Evolutionary conservation across 2,329 filamentous ascomycete genomes (phyloP), one percentile per base, ranked within the genome.

Genomic region (Xylariaceae sp.): DNA sequence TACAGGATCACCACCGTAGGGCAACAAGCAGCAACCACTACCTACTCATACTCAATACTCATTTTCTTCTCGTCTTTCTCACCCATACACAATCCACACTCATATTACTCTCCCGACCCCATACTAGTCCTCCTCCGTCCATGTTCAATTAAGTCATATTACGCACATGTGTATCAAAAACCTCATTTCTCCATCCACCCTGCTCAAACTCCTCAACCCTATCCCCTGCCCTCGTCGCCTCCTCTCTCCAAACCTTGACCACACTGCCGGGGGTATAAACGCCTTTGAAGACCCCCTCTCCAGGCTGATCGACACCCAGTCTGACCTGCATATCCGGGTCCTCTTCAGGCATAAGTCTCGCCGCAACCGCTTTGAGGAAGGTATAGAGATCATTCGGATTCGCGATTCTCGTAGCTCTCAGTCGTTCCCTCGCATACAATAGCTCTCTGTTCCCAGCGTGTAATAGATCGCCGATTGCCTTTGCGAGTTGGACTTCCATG

Each of bases 231-330:
- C 78, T 76, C 18, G 75, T 72, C 0, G 83, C 90, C 71, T 96
- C 88, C 58, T 91, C 86, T 59, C 93, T 83, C 90, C 90, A 96
- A n/a, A 96, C 71, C 72, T 89, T 91, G 47, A 94, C 88, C 22
- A 97, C 75, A 69, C 91, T 96, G 0, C 90, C 92, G 0, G 93
- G 93, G 1, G 93, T 87, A 72, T 96, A 97, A 1, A 90, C 81
- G 4, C 88, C 89, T 60, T 84, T 84, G 75, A 97, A 97, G 0
- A 93, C 74, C 11, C 80, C 80, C 4, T 61, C 51, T 3, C 77
- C 76, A 6, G 76, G 75, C 58, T 74, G 66, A 19, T 81, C 79
- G 10, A 96, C 73, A 1, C 90, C 90, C 14, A 95, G 74, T 2
- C 88, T 76, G 1, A 86, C 78, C 58, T 94, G 87, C 1, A 95